Evolutionary conservation across 2,329 filamentous ascomycete genomes (phyloP).

Genomic region (Scytalidium lignicola): DNA sequence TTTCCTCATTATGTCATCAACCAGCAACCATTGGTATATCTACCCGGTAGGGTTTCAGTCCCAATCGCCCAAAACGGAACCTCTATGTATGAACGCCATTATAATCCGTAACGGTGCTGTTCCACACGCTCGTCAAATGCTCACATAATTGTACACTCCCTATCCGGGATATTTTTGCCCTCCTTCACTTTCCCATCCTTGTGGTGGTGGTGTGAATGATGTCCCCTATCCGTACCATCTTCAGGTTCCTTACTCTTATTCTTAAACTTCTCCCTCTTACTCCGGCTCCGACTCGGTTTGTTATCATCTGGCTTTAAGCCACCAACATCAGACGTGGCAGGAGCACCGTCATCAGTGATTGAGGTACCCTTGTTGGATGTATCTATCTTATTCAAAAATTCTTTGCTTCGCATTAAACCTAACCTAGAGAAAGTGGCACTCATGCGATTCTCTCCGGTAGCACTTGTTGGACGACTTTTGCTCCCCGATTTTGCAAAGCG

Average conservation of each 20-base stretch:
- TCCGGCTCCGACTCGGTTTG: conserved; percentile 10
- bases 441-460: conserved; percentile 53
- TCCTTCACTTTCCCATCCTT: conserved; percentile 24
- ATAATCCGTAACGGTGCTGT: background rate
- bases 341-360: conserved; percentile 3
- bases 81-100: background rate
- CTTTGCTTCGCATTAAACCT: conserved; percentile 23
- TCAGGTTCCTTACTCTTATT: conserved; percentile 21
- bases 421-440: conserved; percentile 50
- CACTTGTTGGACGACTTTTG: conserved; percentile 53
- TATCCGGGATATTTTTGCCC: conserved; percentile 32
- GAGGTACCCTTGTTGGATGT: conserved; percentile 1
- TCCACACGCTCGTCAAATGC: background rate
- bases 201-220: conserved; percentile 15
- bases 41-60: background rate
- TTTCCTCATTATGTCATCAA: background rate
- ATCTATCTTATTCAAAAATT: conserved; percentile 20
- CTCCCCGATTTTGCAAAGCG: conserved; percentile 42
- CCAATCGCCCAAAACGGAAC: background rate
- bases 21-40: background rate
- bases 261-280: conserved; percentile 16
- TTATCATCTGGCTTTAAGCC: conserved; percentile 6
- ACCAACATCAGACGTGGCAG: conserved; percentile 2
- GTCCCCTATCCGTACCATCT: conserved; percentile 18
- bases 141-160: conserved; percentile 45